Percentiles rank a stretch among this genome's conserved stretches.
Evolutionary conservation across 208 protist genomes (phyloP).

Genomic region (Crithidia fasciculata): DNA sequence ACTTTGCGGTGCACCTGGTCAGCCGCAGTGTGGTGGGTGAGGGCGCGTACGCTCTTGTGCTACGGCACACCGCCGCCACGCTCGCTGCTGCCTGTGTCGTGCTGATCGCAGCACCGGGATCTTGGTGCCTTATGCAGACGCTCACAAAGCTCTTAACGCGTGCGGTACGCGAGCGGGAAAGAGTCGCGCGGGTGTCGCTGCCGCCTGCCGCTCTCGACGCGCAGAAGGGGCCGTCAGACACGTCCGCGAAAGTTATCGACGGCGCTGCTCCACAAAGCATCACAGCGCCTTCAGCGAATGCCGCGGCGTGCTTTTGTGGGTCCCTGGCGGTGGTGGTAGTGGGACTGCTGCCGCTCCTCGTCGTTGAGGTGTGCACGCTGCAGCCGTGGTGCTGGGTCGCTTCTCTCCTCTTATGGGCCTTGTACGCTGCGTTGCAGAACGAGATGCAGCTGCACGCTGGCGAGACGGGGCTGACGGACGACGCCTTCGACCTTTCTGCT

Average conservation of each 20-base stretch:
- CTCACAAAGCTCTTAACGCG: slow-evolving; percentile 2
- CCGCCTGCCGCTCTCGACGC: not conserved
- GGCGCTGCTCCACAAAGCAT: not conserved
- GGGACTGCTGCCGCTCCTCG: slow-evolving; percentile 43
- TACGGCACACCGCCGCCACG: not conserved
- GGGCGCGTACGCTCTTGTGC: not conserved
- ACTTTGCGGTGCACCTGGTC: not conserved
- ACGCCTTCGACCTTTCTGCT: slow-evolving; percentile 28
- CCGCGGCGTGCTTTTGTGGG: slow-evolving; percentile 7
- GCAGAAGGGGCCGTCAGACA: not conserved
- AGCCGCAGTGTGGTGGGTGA: not conserved
- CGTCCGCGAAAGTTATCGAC: too few relatives aligned
- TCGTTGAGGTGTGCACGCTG: slow-evolving; percentile 48
- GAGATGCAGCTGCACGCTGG: slow-evolving; percentile 32
- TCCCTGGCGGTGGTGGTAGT: slow-evolving; percentile 15
- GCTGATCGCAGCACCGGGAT: slow-evolving; percentile 17
- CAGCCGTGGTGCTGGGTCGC: slow-evolving; percentile 36
- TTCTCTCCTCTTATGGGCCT: slow-evolving; percentile 25
- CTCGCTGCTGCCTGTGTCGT: slow-evolving; percentile 8
- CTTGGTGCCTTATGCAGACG: not conserved
- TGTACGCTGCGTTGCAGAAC: slow-evolving; percentile 25
- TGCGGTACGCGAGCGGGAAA: slow-evolving; percentile 18
- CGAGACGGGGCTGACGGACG: slow-evolving; percentile 10
- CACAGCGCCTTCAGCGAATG: not conserved
- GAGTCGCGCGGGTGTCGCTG: not conserved